A percentile compares a stretch with the other conserved stretches of the same genome.
Evolutionary conservation across 1,284 basidiomycete genomes (phyloP).

Genomic region (Boletus coffeatus): DNA sequence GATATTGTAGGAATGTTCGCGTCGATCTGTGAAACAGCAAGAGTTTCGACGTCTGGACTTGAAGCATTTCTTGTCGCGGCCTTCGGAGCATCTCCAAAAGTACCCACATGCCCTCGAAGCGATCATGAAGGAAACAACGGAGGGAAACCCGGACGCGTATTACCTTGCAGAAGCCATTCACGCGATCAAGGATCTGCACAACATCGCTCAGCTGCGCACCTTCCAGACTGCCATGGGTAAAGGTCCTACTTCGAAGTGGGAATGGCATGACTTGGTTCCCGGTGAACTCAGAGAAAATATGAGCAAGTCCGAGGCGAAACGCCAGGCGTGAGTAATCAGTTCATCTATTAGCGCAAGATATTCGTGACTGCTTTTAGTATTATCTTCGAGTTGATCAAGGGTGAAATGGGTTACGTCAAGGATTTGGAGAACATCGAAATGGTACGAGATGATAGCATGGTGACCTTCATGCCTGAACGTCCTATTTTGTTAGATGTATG

Average conservation of each 20-base stretch:
- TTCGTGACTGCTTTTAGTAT: constrained; percentile 43
- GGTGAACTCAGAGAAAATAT: constrained; percentile 59
- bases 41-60: constrained; percentile 80
- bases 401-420: constrained; percentile 92
- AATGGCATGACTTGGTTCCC: constrained; percentile 86
- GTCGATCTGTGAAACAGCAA: constrained; percentile 58
- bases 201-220: constrained; percentile 63
- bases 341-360: background rate
- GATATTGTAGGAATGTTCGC: constrained; percentile 41
- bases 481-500: constrained; percentile 53
- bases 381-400: constrained; percentile 94
- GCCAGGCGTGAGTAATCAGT: constrained; percentile 73
- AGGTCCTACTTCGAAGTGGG: constrained; percentile 68
- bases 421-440: constrained; percentile 87
- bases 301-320: constrained; percentile 73
- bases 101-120: constrained; percentile 88
- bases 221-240: constrained; percentile 85
- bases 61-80: constrained; percentile 82
- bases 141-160: constrained; percentile 75
- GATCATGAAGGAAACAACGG: constrained; percentile 74
- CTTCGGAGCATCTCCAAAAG: constrained; percentile 85
- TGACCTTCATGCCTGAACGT: constrained; percentile 7
- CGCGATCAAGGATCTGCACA: constrained; percentile 62
- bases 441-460: constrained; percentile 10
- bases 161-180: constrained; percentile 72